phyloP scores from a whole-genome alignment of 2,329 filamentous ascomycete species.

The Trichocomaceae sp. region DNA sequence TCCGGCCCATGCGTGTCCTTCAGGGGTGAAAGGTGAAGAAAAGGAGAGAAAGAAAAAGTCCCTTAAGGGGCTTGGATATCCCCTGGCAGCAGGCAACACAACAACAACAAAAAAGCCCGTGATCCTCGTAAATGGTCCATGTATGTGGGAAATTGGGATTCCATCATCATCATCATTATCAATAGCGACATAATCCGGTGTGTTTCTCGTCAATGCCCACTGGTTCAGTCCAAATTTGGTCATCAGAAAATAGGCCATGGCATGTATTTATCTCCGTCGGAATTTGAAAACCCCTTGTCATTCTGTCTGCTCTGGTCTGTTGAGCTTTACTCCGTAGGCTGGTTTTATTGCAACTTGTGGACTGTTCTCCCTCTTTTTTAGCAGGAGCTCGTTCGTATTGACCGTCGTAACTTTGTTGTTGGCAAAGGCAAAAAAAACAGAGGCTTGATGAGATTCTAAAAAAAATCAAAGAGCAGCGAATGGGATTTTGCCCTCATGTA shows the following conservation, averaged over 20 bases:
- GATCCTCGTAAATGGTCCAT: neutral
- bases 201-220: neutral
- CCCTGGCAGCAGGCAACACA: neutral
- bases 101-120: neutral
- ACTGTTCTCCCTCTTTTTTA: neutral
- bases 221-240: neutral
- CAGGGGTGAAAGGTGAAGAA: neutral
- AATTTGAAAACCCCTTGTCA: neutral
- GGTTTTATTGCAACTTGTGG: neutral
- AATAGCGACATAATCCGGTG: neutral
- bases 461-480: neutral
- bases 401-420: neutral
- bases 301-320: neutral
- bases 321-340: neutral
- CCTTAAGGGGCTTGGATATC: neutral
- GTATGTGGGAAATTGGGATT: neutral
- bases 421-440: neutral
- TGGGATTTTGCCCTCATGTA: constrained; percentile 11
- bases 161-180: neutral
- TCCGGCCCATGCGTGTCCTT: neutral
- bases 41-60: neutral
- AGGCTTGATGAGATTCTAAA: neutral
- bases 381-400: neutral
- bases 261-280: neutral
- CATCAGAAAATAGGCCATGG: neutral